Evolutionary conservation across 129 eudicot species (phyloP).

Genomic region (Escallonia rubra): DNA sequence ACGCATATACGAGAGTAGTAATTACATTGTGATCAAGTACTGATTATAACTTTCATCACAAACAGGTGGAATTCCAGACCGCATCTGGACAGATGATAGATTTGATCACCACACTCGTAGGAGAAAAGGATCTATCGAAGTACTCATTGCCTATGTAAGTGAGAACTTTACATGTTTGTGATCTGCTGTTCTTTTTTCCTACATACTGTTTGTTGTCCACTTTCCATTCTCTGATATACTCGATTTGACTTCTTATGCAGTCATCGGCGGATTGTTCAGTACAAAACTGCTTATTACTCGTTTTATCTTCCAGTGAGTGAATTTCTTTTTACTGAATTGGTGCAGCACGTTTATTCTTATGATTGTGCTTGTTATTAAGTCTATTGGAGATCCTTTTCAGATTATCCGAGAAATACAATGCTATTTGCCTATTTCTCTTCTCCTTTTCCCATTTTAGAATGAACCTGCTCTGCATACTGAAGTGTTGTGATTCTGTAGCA

Average conservation of each 20-base stretch:
- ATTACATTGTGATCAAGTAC: background rate
- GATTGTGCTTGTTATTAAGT: no score
- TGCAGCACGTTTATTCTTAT: background rate
- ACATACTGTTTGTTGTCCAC: background rate
- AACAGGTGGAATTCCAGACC: constrained; percentile 88
- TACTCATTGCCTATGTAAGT: constrained; percentile 72
- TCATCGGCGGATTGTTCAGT: constrained; percentile 87
- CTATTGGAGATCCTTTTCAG: no score
- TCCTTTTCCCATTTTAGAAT: no score
- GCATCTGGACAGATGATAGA: constrained; percentile 91
- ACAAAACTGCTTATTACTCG: constrained; percentile 92
- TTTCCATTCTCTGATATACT: constrained; percentile 16
- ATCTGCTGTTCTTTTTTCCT: background rate
- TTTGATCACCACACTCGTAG: constrained; percentile 81
- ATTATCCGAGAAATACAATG: no score
- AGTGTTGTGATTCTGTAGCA: no score
- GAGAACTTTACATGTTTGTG: background rate
- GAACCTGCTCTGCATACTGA: no score
- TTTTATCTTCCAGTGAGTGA: constrained; percentile 87
- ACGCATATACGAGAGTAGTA: background rate
- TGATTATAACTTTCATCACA: background rate
- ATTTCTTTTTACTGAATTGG: background rate
- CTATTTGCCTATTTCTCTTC: no score
- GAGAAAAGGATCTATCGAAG: constrained; percentile 84
- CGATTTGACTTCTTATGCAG: constrained; percentile 39